A percentile compares a stretch with the other conserved stretches of the same genome.
Conservation (phyloP, 805 yeast genomes). For the Schizosaccharomyces pombe region DNA sequence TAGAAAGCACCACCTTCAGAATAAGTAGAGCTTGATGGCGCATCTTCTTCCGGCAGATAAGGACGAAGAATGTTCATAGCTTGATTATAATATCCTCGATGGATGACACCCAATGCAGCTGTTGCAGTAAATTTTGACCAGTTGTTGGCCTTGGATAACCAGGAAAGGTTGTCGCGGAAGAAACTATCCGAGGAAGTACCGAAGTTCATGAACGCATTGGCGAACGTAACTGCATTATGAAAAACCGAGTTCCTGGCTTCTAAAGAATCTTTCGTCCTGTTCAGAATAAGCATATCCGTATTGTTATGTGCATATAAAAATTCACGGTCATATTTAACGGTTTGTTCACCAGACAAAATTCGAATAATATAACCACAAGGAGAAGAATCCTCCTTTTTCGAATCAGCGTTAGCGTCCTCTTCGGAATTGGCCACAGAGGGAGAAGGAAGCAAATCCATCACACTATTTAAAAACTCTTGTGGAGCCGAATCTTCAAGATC, state of each 20-base stretch:
- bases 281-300: conserved; percentile 61
- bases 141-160: conserved; percentile 92
- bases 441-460: conserved; percentile 16
- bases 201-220: conserved; percentile 82
- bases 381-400: conserved; percentile 9
- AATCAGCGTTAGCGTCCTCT: neutral
- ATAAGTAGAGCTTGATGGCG: conserved; percentile 21
- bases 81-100: conserved; percentile 77
- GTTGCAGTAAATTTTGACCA: conserved; percentile 97
- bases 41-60: conserved; percentile 55
- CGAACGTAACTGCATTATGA: conserved; percentile 87
- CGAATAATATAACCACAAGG: conserved; percentile 25
- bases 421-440: conserved; percentile 13
- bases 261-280: conserved; percentile 52
- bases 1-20: conserved; percentile 89
- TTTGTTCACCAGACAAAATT: conserved; percentile 74
- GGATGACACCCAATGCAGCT: conserved; percentile 92
- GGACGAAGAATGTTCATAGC: conserved; percentile 75
- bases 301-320: conserved; percentile 69
- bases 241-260: conserved; percentile 85
- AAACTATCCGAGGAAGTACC: conserved; percentile 92
- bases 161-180: conserved; percentile 70
- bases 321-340: conserved; percentile 78
- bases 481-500: conserved; percentile 81
- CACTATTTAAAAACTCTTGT: conserved; percentile 53